Conservation (phyloP, 768 basidiomycete species). For the Myochromella boudieri region DNA sequence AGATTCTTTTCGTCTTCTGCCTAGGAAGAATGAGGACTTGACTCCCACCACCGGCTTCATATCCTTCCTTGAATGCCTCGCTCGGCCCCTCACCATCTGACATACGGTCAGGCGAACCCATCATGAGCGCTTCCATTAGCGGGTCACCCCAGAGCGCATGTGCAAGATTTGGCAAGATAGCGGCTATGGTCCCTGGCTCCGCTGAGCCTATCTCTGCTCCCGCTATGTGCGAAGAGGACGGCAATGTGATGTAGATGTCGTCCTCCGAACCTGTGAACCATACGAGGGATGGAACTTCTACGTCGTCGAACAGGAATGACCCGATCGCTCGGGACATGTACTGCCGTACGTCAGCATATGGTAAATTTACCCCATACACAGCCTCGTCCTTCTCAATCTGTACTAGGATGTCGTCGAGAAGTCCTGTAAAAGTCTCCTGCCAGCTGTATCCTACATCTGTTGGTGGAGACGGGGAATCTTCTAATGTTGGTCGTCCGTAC, state of each 20-base stretch:
- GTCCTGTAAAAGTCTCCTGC: conserved; percentile 69
- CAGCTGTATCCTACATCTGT: conserved; percentile 57
- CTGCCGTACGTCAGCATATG: conserved; percentile 43
- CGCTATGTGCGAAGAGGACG: conserved; percentile 15
- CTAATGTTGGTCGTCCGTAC: conserved; percentile 54
- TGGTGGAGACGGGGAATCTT: conserved; percentile 20
- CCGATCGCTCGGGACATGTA: conserved; percentile 70
- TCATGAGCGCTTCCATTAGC: conserved; percentile 65
- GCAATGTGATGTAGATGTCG: conserved; percentile 52
- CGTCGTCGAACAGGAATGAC: conserved; percentile 75
- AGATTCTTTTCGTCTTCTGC: conserved; percentile 73
- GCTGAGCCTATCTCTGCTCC: conserved; percentile 7
- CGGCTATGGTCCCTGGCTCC: conserved; percentile 32
- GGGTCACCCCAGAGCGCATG: conserved; percentile 79
- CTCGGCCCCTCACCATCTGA: conserved; percentile 36
- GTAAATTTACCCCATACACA: conserved; percentile 26
- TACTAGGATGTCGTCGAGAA: conserved; percentile 58
- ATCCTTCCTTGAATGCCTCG: conserved; percentile 59
- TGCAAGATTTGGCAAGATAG: conserved; percentile 49
- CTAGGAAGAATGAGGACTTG: conserved; percentile 55
- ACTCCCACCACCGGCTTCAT: conserved; percentile 47
- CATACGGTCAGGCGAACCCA: conserved; percentile 21
- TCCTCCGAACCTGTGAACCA: conserved; percentile 63
- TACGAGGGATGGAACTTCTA: conserved; percentile 65
- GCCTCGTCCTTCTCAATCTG: conserved; percentile 32